Evolutionary conservation across 306 rosid species (phyloP), one percentile per base, ranked within the genome.

Genomic region (Vigna unguiculata): DNA sequence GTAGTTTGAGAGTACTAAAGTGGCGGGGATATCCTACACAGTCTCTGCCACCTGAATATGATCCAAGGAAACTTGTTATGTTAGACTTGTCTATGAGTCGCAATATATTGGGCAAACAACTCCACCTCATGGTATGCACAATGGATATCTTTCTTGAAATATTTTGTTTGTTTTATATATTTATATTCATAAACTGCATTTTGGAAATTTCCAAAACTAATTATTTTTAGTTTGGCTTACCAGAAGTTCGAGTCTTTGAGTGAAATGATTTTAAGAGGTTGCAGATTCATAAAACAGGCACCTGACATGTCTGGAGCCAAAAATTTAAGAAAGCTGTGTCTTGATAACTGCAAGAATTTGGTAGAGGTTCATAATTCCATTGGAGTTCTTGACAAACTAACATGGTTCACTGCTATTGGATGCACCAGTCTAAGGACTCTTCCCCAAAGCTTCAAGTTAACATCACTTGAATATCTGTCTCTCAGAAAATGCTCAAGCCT

Each of bases 231-330:
- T 67, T 55, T 46, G 15, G 21, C 20, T 54, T 34, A 43, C 4
- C 75, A 67, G 69, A 57, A 67, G n/a, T 77, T 77, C 8, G 24
- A 28, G 67, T 55, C 34, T 17, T 67, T 55, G 49, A 67, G 38
- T 38, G 45, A 58, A 28, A 54, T 77, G 68, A 43, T 54, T 53
- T 57, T 67, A 28, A 43, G 10, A 4, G n/a, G 68, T 7, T 67
- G 81, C 53, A 21, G 46, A 28, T 13, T 41, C 53, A 41, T 69
- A 43, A 69, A 9, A 47, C 19, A 19, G 16, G 76, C 46, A 20
- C 82, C 60, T 2, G 82, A 78, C 61, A n/a, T 78, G 58, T 69
- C 72, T 21, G 64, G 76, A 57, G 48, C 52, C 9, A 76, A 46
- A 77, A 67, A 57, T 48, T 78, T 58, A 24, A 59, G 1, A 19